Evolutionary conservation across 805 yeast species (phyloP), one percentile per base, ranked within the genome.

Genomic region (Millerozyma miso): DNA sequence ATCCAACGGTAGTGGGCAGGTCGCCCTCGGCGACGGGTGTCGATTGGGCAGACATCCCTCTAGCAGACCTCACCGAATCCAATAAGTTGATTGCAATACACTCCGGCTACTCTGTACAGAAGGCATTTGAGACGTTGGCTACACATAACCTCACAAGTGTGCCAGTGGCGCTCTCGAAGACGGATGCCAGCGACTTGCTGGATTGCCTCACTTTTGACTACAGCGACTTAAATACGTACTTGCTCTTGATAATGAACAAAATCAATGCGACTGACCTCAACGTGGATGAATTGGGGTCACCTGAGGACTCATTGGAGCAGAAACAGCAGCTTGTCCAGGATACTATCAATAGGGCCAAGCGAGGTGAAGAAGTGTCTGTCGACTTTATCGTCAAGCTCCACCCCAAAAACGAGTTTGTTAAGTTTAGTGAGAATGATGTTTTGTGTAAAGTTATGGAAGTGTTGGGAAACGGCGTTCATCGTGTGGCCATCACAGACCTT

Each of bases 381-480:
- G 81, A 82, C 45, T 88, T 89, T 64, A 95, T 90, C 31, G 82
- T 89, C 39, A 82, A 81, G 53, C 67, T 93, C 47, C 84, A 91
- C 17, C 89, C 88, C 26, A 90, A 90, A 59, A 91, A 88, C 56
- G 96, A 96, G 2, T 88, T 90, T 57, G 76, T 85, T 47, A 85
- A 87, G 57, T 69, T 93, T 44, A 77, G 80, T 35, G 89, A 87
- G 53, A 51, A 65, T 17, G 89, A 84, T 43, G 77, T 81, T 16
- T 68, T 91, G 40, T 73, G 83, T 34, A 75, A 79, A 4, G 97
- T 88, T 2, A 85, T 87, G 53, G 95, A 88, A 61, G 81, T 86
- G 10, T 71, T 91, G 47, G 98, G 97, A n/a, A 79, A 86, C 33
- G 99, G 99, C 16, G 96, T 90, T 3, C 99, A 93, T 66, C 76